These are phyloP conservation scores for Pichia manshurica DNA, from an alignment of 805 yeast species.

Conservation along the genomic window DNA sequence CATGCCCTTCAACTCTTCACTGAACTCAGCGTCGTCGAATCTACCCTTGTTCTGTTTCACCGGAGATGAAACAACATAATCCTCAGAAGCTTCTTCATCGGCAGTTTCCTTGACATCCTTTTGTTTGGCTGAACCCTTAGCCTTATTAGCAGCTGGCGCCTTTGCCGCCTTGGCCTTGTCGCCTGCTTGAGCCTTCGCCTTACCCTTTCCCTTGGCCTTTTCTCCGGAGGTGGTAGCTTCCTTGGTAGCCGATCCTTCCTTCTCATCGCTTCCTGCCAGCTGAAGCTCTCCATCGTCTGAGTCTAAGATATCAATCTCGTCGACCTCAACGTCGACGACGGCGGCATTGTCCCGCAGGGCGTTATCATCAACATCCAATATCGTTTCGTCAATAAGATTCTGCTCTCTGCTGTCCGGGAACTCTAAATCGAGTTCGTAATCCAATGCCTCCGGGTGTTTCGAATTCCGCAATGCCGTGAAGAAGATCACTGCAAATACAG, in stretches of 20 bases:
- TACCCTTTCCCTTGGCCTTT: too few relatives aligned
- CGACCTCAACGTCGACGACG: background rate
- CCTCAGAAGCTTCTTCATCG: background rate
- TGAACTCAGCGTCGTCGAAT: slow-evolving; percentile 1
- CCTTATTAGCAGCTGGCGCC: too few relatives aligned
- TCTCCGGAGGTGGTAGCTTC: too few relatives aligned
- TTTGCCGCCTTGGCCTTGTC: too few relatives aligned
- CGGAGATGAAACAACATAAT: too few relatives aligned
- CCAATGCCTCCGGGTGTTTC: background rate
- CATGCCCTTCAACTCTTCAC: slow-evolving; percentile 5
- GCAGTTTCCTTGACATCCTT: too few relatives aligned
- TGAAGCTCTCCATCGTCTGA: slow-evolving; percentile 8
- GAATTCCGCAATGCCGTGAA: slow-evolving; percentile 8
- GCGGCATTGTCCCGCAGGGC: background rate
- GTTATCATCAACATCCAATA: background rate
- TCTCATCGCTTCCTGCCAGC: too few relatives aligned
- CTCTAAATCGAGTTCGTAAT: slow-evolving; percentile 14
- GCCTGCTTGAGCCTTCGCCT: too few relatives aligned
- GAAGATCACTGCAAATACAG: slow-evolving; percentile 12
- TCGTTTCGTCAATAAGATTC: slow-evolving; percentile 6
- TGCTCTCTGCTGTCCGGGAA: slow-evolving; percentile 3
- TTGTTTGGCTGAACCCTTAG: too few relatives aligned
- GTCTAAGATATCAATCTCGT: slow-evolving; percentile 10
- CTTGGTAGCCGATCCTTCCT: too few relatives aligned
- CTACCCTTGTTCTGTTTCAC: background rate